Evolutionary conservation across 148 eudicot genomes (phyloP).

Genomic region (Diospyros kaki): DNA sequence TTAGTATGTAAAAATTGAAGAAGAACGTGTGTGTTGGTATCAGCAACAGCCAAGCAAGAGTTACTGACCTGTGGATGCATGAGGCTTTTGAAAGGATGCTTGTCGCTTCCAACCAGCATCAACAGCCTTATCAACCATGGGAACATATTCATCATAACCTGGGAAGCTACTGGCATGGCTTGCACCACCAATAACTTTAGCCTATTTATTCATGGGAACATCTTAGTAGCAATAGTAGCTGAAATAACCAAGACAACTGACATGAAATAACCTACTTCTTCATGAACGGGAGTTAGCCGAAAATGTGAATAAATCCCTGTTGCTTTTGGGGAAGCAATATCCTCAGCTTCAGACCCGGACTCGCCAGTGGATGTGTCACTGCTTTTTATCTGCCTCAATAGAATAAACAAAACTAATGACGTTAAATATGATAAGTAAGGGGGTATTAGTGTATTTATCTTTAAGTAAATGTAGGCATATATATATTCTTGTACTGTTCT

Average conservation of each 20-base stretch:
- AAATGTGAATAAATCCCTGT: slow-evolving; percentile 62
- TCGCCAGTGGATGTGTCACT: slow-evolving; percentile 94
- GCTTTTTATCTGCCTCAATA: slow-evolving; percentile 58
- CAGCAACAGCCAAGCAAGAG: not conserved
- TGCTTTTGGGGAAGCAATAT: slow-evolving; percentile 84
- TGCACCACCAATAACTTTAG: slow-evolving; percentile 58
- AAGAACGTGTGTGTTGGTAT: not conserved
- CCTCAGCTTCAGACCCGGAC: slow-evolving; percentile 99
- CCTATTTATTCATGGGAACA: slow-evolving; percentile 35
- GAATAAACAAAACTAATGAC: slow-evolving; percentile 5
- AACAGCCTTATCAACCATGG: slow-evolving; percentile 97
- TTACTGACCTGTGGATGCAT: slow-evolving; percentile 51
- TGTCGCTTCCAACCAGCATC: slow-evolving; percentile 84
- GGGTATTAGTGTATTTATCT: too few relatives aligned
- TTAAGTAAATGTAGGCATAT: too few relatives aligned
- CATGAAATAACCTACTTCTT: slow-evolving; percentile 54
- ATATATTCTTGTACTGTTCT: too few relatives aligned
- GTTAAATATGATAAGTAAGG: too few relatives aligned
- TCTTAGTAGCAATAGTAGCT: slow-evolving; percentile 4
- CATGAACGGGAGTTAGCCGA: slow-evolving; percentile 63
- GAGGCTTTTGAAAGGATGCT: slow-evolving; percentile 45
- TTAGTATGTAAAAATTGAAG: not conserved
- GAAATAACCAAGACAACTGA: not conserved
- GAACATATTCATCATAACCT: slow-evolving; percentile 91
- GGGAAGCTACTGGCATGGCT: slow-evolving; percentile 49